phyloP scores from a whole-genome alignment of 2,329 filamentous ascomycete genomes.

The Amauroascus verrucosus region DNA sequence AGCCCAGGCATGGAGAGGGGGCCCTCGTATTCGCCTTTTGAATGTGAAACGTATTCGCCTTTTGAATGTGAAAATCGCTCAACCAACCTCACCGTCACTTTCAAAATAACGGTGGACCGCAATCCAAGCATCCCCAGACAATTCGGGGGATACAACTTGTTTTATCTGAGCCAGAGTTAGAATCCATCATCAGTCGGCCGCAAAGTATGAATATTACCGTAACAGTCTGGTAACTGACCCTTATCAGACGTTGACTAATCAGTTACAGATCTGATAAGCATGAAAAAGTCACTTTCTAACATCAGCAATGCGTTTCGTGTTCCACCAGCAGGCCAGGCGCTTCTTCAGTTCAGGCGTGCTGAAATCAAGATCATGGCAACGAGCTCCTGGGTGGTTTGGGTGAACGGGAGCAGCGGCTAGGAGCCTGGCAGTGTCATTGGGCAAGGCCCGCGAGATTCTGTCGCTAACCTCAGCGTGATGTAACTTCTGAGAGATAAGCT shows the following conservation, averaged over 20 bases:
- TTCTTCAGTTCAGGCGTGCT: constrained; percentile 2
- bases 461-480: not conserved
- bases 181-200: no score
- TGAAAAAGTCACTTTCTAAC: not conserved
- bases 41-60: no score
- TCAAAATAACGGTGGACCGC: not conserved
- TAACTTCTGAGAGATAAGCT: constrained; percentile 5
- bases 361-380: not conserved
- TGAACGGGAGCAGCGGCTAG: not conserved
- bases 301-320: not conserved
- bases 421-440: not conserved
- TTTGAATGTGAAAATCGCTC: not conserved
- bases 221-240: not conserved
- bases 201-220: no score
- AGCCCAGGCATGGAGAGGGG: not conserved
- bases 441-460: no score
- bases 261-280: not conserved
- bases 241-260: not conserved
- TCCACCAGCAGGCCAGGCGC: not conserved
- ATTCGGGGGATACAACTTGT: no score
- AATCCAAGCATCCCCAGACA: no score
- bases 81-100: not conserved
- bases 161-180: no score
- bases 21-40: not conserved
- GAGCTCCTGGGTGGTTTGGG: not conserved